phyloP scores from a whole-genome alignment of 169 alveolate genomes.

The Perkinsus marinus region DNA sequence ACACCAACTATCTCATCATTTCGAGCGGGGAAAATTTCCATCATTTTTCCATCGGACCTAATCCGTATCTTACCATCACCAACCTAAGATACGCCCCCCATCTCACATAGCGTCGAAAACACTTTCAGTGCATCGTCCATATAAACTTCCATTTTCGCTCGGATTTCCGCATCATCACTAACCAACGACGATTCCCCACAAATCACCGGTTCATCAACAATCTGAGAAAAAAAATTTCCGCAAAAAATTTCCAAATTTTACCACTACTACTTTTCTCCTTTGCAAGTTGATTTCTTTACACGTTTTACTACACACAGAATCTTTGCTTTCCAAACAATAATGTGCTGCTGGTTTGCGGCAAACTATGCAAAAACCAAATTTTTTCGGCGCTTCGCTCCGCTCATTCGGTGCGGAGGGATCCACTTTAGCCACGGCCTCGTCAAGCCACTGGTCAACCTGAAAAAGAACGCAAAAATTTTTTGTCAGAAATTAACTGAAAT shows the following conservation, averaged over 20 bases:
- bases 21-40: no score
- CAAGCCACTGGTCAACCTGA: neutral
- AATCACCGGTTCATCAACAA: neutral
- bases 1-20: no score
- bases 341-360: slow-evolving; percentile 61
- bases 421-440: neutral
- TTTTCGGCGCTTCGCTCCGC: slow-evolving; percentile 38
- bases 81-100: neutral
- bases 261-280: neutral
- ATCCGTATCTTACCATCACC: no score
- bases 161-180: neutral
- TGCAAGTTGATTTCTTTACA: slow-evolving; percentile 50
- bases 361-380: slow-evolving; percentile 65
- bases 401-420: slow-evolving; percentile 21
- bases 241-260: neutral
- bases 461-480: neutral
- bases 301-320: slow-evolving; percentile 59
- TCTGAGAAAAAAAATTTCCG: neutral
- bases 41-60: no score
- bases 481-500: no score
- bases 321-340: slow-evolving; percentile 53
- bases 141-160: neutral
- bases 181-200: neutral
- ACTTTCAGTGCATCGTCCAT: neutral
- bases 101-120: neutral